Conservation (phyloP, 768 basidiomycete genomes). For the Kwoniella pini region DNA sequence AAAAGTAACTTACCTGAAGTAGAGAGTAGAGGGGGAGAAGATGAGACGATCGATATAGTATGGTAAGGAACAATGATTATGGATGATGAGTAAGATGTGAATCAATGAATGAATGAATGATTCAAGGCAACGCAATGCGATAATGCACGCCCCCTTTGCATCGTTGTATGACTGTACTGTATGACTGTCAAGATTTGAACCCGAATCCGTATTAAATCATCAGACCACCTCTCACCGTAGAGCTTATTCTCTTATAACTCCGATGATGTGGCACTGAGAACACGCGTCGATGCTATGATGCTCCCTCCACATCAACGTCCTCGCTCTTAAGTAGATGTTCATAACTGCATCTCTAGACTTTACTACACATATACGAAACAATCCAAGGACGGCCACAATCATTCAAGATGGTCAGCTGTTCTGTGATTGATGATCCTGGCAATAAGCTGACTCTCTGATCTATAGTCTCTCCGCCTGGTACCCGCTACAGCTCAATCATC, state of each 20-base stretch:
- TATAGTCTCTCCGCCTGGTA: slow-evolving; percentile 32
- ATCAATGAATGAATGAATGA: not conserved
- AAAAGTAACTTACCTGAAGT: too few species aligned
- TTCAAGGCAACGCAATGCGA: too few species aligned
- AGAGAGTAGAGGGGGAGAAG: not conserved
- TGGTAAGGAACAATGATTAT: not conserved
- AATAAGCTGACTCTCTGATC: not conserved
- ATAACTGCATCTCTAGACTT: not conserved
- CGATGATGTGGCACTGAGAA: slow-evolving; percentile 17
- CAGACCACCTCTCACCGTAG: slow-evolving; percentile 12
- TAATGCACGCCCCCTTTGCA: slow-evolving; percentile 3
- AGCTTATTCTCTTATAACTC: slow-evolving; percentile 2
- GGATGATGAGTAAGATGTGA: not conserved
- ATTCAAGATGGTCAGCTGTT: slow-evolving; percentile 11
- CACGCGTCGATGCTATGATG: slow-evolving; percentile 17
- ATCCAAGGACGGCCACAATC: not conserved
- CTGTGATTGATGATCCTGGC: not conserved
- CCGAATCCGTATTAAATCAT: slow-evolving; percentile 1
- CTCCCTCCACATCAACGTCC: slow-evolving; percentile 14
- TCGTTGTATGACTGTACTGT: not conserved
- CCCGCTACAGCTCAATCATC: slow-evolving; percentile 34
- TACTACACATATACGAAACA: too few species aligned
- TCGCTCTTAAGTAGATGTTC: not conserved
- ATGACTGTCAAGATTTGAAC: not conserved
- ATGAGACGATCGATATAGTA: not conserved